Evolutionary conservation across 768 basidiomycete genomes (phyloP).

Genomic region (Boletus rubropictus): DNA sequence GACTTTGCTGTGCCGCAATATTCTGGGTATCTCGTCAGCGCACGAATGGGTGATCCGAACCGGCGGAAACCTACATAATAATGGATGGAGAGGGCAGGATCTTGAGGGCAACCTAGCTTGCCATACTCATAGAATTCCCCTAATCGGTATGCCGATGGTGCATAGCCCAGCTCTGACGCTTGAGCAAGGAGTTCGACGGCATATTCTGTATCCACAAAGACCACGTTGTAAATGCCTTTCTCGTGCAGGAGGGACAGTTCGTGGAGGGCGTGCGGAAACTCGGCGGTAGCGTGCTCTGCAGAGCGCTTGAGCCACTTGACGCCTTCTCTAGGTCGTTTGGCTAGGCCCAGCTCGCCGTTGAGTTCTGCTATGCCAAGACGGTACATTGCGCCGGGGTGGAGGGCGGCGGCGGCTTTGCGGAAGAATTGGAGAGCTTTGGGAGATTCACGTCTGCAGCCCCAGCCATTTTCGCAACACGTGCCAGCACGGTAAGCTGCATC

Average conservation of each 20-base stretch:
- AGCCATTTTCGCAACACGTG: slow-evolving; percentile 97
- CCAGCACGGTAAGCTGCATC: slow-evolving; percentile 94
- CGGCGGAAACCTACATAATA: slow-evolving; percentile 90
- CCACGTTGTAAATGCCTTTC: slow-evolving; percentile 94
- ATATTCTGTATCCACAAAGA: slow-evolving; percentile 96
- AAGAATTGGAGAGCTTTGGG: slow-evolving; percentile 91
- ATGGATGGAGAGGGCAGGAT: slow-evolving; percentile 94
- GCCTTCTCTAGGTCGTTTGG: slow-evolving; percentile 88
- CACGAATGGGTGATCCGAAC: not conserved
- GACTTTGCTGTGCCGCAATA: slow-evolving; percentile 95
- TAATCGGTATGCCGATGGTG: slow-evolving; percentile 89
- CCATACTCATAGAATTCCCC: slow-evolving; percentile 99
- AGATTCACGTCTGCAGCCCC: slow-evolving; percentile 92
- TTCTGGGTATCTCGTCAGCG: slow-evolving; percentile 50
- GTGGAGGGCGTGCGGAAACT: slow-evolving; percentile 95
- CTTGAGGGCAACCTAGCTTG: slow-evolving; percentile 96
- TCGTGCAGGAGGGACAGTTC: slow-evolving; percentile 92
- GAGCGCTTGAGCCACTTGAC: slow-evolving; percentile 98
- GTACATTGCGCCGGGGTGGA: slow-evolving; percentile 94
- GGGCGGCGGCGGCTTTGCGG: slow-evolving; percentile 85
- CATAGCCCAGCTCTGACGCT: slow-evolving; percentile 93
- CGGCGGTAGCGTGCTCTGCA: slow-evolving; percentile 88
- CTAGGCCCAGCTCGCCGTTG: slow-evolving; percentile 87
- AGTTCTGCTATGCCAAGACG: slow-evolving; percentile 93
- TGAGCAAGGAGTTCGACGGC: slow-evolving; percentile 91